A percentile compares a stretch with the other conserved stretches of the same genome.
phyloP scores from a whole-genome alignment of 208 protist species.

The Phytomonas sp. region DNA sequence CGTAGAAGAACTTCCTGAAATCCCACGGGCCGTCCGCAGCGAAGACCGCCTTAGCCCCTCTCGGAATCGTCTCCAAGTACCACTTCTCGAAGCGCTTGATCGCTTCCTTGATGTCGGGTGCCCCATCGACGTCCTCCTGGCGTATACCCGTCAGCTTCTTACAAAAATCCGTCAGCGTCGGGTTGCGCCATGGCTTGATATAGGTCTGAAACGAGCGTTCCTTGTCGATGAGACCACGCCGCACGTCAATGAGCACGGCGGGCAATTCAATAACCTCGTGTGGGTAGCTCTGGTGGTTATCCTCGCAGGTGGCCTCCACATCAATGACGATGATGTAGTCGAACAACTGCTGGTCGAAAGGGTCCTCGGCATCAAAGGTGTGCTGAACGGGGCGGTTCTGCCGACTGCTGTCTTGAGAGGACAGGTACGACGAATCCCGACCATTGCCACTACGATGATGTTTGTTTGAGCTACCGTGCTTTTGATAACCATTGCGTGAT shows the following conservation, averaged over 20 bases:
- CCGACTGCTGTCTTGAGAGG: conserved; percentile 12
- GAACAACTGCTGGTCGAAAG: conserved; percentile 77
- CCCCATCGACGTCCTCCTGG: conserved; percentile 85
- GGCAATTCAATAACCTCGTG: conserved; percentile 96
- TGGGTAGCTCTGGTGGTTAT: conserved; percentile 43
- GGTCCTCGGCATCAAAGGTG: conserved; percentile 49
- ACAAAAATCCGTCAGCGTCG: conserved; percentile 88
- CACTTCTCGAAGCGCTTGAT: conserved; percentile 69
- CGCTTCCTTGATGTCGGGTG: conserved; percentile 54
- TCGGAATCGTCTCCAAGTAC: conserved; percentile 61
- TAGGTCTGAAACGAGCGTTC: conserved; percentile 84
- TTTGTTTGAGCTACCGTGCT: not conserved
- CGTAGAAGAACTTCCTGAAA: conserved; percentile 77
- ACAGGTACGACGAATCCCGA: conserved; percentile 27
- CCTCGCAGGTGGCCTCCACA: conserved; percentile 88
- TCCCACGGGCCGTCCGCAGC: conserved; percentile 86
- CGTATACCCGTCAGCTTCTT: conserved; percentile 91
- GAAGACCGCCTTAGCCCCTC: conserved; percentile 68
- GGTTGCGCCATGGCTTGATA: conserved; percentile 81
- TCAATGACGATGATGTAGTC: conserved; percentile 92
- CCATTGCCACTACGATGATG: conserved; percentile 5
- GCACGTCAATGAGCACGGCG: conserved; percentile 80
- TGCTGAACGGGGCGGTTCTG: conserved; percentile 20
- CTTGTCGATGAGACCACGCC: conserved; percentile 48
- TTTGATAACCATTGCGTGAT: conserved; percentile 6